These are phyloP conservation scores for Aphanoascus verrucosus DNA, from an alignment of 2,329 filamentous ascomycete genomes.

Conservation along the genomic window DNA sequence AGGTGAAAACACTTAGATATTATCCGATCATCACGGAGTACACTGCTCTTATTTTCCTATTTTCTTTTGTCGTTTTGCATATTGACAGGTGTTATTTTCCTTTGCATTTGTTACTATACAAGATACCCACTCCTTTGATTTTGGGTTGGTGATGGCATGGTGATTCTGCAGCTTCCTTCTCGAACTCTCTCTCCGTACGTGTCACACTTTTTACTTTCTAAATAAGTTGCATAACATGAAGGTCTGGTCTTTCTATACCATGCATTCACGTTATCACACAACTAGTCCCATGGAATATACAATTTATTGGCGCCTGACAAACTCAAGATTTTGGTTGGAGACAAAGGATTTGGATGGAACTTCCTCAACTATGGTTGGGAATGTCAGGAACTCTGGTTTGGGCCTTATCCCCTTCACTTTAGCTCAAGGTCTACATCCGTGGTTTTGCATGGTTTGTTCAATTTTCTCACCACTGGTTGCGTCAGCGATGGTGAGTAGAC, in stretches of 20 bases:
- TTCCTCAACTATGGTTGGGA: too few species aligned
- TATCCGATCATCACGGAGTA: slow-evolving; percentile 4
- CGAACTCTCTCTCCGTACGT: not conserved
- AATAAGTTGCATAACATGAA: not conserved
- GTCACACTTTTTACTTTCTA: not conserved
- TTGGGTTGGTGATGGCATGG: not conserved
- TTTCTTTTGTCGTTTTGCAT: slow-evolving; percentile 5
- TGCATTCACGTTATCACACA: not conserved
- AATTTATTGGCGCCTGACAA: not conserved
- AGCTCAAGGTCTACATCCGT: too few species aligned
- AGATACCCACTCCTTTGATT: slow-evolving; percentile 13
- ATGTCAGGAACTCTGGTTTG: too few species aligned
- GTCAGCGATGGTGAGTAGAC: too few species aligned
- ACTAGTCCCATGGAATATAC: not conserved
- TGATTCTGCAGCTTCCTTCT: not conserved
- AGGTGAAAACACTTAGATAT: not conserved
- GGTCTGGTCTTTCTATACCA: not conserved
- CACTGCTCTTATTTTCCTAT: not conserved
- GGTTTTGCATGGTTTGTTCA: too few species aligned
- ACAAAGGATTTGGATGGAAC: too few species aligned
- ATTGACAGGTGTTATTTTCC: slow-evolving; percentile 4
- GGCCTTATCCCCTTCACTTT: too few species aligned
- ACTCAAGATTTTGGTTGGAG: too few species aligned
- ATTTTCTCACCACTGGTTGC: too few species aligned
- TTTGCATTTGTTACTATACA: slow-evolving; percentile 1